Conservation (phyloP, 2,329 filamentous ascomycete genomes). For the Xylaria sp. region DNA sequence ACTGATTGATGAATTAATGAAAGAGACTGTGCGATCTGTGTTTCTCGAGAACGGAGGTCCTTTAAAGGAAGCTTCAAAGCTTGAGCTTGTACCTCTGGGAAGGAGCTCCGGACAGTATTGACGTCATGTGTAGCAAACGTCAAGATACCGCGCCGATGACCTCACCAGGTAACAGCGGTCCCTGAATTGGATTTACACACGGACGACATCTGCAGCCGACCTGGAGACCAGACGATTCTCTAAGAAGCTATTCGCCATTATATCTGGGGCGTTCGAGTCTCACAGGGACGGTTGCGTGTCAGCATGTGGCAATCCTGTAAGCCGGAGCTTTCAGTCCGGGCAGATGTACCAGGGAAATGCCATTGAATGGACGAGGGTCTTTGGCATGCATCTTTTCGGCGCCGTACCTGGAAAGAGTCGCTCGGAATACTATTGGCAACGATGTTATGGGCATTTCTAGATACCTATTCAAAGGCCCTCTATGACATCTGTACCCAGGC, state of each 20-base stretch:
- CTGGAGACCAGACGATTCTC: constrained; percentile 14
- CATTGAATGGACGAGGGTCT: no score
- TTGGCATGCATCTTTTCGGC: no score
- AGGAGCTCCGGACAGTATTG: constrained; percentile 15
- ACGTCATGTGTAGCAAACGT: constrained; percentile 30
- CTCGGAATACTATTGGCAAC: no score
- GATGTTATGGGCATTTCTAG: no score
- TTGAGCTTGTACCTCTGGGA: background rate
- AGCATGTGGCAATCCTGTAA: background rate
- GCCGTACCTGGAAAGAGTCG: no score
- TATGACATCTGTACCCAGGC: no score
- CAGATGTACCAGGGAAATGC: no score
- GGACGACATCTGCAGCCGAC: constrained; percentile 3
- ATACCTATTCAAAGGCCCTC: no score
- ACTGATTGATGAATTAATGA: background rate
- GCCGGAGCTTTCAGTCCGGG: constrained; percentile 17
- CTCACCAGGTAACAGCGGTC: constrained; percentile 15
- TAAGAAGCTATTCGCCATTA: constrained; percentile 5
- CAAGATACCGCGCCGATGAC: constrained; percentile 25
- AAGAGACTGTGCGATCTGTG: no score
- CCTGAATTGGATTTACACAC: constrained; percentile 8
- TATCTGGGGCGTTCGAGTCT: background rate
- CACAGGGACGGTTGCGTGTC: background rate
- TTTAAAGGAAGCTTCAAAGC: background rate
- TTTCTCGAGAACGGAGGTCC: background rate